These are phyloP conservation scores for Saccharomyces eubayanus DNA, from an alignment of 805 yeast species.

Conservation along the genomic window DNA sequence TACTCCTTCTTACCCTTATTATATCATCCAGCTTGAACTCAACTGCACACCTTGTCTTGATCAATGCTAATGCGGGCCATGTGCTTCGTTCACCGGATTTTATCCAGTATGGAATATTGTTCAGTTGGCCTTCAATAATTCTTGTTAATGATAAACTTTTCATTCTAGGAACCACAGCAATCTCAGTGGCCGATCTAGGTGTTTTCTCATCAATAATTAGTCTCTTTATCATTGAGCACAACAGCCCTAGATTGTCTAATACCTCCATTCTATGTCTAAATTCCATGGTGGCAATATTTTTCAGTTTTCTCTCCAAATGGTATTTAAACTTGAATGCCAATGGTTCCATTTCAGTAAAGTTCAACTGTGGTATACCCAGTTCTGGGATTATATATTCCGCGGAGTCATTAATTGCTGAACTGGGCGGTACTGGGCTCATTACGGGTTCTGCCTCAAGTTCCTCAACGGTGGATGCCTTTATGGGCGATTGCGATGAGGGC, in stretches of 20 bases:
- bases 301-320: conserved; percentile 34
- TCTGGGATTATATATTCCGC: conserved; percentile 8
- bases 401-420: conserved; percentile 4
- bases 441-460: conserved; percentile 8
- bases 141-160: conserved; percentile 64
- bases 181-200: conserved; percentile 70
- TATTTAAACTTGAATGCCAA: conserved; percentile 30
- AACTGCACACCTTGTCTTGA: conserved; percentile 82
- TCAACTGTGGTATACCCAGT: conserved; percentile 23
- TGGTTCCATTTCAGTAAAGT: conserved; percentile 30
- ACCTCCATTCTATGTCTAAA: conserved; percentile 77
- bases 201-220: conserved; percentile 82
- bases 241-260: conserved; percentile 66
- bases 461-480: conserved; percentile 3
- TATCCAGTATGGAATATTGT: conserved; percentile 83
- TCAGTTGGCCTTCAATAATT: conserved; percentile 69
- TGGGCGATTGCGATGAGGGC: not conserved
- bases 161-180: conserved; percentile 84
- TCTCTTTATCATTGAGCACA: conserved; percentile 62
- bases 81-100: conserved; percentile 84
- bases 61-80: conserved; percentile 81
- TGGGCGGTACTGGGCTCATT: conserved; percentile 24
- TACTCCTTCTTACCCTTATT: conserved; percentile 36
- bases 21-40: conserved; percentile 79
- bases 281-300: conserved; percentile 63